Evolutionary conservation across 306 rosid genomes (phyloP).

Genomic region (Vigna reflexopilosa): DNA sequence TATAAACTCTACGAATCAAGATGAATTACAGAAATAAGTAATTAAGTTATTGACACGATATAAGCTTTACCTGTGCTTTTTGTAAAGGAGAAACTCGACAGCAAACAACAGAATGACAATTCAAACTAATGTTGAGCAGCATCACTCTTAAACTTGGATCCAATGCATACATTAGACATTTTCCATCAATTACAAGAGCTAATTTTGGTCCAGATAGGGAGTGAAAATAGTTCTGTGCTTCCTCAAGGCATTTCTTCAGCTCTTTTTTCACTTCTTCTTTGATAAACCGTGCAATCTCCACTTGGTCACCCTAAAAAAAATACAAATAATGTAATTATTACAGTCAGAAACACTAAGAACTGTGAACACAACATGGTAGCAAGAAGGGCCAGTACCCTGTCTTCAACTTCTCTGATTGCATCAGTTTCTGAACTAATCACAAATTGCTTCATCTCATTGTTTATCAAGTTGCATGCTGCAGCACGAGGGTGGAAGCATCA

Average conservation of each 20-base stretch:
- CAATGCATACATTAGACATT: slow-evolving; percentile 93
- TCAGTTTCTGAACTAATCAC: slow-evolving; percentile 95
- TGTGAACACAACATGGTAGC: slow-evolving; percentile 27
- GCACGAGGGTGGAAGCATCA: slow-evolving; percentile 35
- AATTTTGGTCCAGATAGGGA: slow-evolving; percentile 73
- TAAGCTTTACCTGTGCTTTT: slow-evolving; percentile 88
- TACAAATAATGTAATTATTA: slow-evolving; percentile 21
- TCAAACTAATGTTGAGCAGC: slow-evolving; percentile 86
- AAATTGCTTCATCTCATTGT: slow-evolving; percentile 91
- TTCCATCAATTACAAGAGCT: slow-evolving; percentile 96
- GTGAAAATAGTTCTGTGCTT: slow-evolving; percentile 69
- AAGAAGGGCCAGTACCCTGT: slow-evolving; percentile 61
- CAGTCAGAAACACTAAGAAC: slow-evolving; percentile 19
- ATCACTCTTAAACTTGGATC: slow-evolving; percentile 88
- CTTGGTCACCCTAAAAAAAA: slow-evolving; percentile 86
- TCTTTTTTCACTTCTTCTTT: slow-evolving; percentile 81
- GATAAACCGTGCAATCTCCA: slow-evolving; percentile 87
- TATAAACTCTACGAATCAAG: slow-evolving; percentile 24
- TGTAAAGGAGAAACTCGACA: slow-evolving; percentile 99
- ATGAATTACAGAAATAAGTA: slow-evolving; percentile 6
- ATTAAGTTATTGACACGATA: slow-evolving; percentile 18
- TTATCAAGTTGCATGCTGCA: slow-evolving; percentile 92
- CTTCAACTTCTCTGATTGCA: slow-evolving; percentile 91
- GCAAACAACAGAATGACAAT: slow-evolving; percentile 93
- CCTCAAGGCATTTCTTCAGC: slow-evolving; percentile 76